Percentiles rank a stretch among this genome's conserved stretches.
phyloP scores from a whole-genome alignment of 495 filamentous ascomycete species.

The Talaromyces wortmannii region DNA sequence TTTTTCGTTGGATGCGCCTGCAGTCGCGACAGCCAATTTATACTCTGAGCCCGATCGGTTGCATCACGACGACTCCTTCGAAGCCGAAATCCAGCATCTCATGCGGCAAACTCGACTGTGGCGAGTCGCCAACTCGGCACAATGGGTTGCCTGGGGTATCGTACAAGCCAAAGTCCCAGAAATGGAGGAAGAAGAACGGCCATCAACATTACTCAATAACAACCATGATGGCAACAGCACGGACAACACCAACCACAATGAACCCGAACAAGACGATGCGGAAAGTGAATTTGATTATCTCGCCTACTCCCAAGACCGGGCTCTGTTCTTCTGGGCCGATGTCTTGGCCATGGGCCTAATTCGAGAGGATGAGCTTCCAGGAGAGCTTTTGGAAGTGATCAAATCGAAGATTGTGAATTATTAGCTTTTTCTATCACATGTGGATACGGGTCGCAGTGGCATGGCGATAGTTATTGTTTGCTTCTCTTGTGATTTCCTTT shows the following conservation, averaged over 20 bases:
- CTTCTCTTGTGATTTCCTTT: not conserved
- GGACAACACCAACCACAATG: conserved; percentile 6
- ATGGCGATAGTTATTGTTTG: conserved; percentile 1
- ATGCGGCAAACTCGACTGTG: conserved; percentile 75
- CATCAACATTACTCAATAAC: not conserved
- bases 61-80: conserved; percentile 48
- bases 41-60: conserved; percentile 39
- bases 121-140: conserved; percentile 77
- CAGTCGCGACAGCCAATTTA: conserved; percentile 18
- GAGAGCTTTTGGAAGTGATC: conserved; percentile 45
- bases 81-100: conserved; percentile 59
- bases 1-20: conserved; percentile 25
- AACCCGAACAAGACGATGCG: conserved; percentile 15
- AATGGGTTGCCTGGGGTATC: conserved; percentile 95
- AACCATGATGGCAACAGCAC: conserved; percentile 4
- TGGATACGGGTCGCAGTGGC: not conserved
- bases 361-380: conserved; percentile 64
- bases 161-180: conserved; percentile 84
- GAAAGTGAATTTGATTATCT: conserved; percentile 86
- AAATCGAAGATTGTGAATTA: conserved; percentile 52
- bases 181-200: conserved; percentile 28
- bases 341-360: conserved; percentile 66
- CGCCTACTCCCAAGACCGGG: conserved; percentile 82
- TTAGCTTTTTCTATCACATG: conserved; percentile 16
- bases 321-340: conserved; percentile 91